Evolutionary conservation across 2,329 filamentous ascomycete genomes (phyloP).

Genomic region (Beauveria rudraprayagi): DNA sequence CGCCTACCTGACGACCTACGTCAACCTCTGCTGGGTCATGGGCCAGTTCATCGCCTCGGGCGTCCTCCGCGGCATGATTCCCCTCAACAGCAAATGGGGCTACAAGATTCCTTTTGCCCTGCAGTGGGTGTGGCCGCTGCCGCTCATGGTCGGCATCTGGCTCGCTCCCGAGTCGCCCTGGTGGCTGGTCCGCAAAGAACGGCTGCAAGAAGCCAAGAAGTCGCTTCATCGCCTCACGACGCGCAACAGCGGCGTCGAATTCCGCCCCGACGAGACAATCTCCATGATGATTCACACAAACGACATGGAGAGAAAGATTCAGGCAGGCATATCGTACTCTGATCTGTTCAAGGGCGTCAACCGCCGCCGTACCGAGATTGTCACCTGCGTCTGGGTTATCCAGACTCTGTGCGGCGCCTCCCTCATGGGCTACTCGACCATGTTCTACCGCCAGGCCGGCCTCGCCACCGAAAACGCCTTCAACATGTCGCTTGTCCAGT

Average conservation of each 20-base stretch:
- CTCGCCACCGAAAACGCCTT: conserved; percentile 30
- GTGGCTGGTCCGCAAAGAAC: conserved; percentile 32
- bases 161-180: conserved; percentile 37
- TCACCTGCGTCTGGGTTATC: conserved; percentile 34
- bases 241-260: conserved; percentile 26
- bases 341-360: conserved; percentile 42
- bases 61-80: conserved; percentile 29
- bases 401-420: conserved; percentile 32
- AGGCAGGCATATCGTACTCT: conserved; percentile 32
- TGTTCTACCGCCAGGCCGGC: conserved; percentile 37
- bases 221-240: conserved; percentile 32
- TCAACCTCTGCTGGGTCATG: conserved; percentile 23
- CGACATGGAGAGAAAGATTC: conserved; percentile 34
- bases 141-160: conserved; percentile 27
- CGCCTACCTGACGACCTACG: conserved; percentile 37
- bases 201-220: conserved; percentile 27
- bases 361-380: conserved; percentile 38
- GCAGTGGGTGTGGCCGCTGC: conserved; percentile 35
- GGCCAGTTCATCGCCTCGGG: conserved; percentile 33
- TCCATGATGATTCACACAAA: conserved; percentile 46
- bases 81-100: conserved; percentile 28
- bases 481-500: conserved; percentile 29
- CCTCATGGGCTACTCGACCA: conserved; percentile 52
- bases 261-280: conserved; percentile 36
- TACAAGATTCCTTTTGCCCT: conserved; percentile 37